phyloP scores from a whole-genome alignment of 148 eudicot species.

The Selenicereus undatus region DNA sequence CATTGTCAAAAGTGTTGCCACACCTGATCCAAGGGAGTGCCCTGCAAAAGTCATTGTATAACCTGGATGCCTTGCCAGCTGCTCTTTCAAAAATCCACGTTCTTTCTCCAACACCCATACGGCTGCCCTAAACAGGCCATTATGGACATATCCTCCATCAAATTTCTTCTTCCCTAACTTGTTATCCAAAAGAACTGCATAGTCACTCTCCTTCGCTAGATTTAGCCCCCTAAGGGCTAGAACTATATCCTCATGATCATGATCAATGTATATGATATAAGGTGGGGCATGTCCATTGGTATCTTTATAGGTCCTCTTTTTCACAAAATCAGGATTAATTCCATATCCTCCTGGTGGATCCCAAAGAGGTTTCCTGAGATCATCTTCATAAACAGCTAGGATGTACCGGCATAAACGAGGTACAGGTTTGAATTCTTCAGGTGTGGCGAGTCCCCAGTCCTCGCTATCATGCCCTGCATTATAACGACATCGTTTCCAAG shows the following conservation, averaged over 20 bases:
- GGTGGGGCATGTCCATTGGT: conserved; percentile 69
- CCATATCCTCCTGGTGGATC: conserved; percentile 89
- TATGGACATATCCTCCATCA: conserved; percentile 96
- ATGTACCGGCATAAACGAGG: conserved; percentile 82
- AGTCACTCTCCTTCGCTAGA: conserved; percentile 82
- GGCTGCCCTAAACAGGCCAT: conserved; percentile 82
- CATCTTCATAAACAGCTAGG: conserved; percentile 84
- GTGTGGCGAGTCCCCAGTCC: conserved; percentile 71
- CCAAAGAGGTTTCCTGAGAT: conserved; percentile 61
- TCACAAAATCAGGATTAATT: conserved; percentile 48
- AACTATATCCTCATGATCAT: conserved; percentile 72
- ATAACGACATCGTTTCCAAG: conserved; percentile 87
- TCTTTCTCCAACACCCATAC: conserved; percentile 70
- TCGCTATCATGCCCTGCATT: conserved; percentile 87
- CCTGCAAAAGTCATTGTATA: conserved; percentile 83
- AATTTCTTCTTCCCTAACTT: conserved; percentile 80
- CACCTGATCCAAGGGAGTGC: conserved; percentile 97
- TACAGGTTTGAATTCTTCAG: conserved; percentile 91
- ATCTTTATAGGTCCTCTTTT: conserved; percentile 58
- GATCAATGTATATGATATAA: conserved; percentile 74
- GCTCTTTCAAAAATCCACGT: conserved; percentile 55
- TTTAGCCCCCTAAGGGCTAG: conserved; percentile 86
- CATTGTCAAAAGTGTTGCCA: conserved; percentile 75
- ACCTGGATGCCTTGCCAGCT: conserved; percentile 56
- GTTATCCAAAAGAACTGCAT: conserved; percentile 79